Evolutionary conservation across 1,284 basidiomycete genomes (phyloP).

Genomic region (Somion occarium): DNA sequence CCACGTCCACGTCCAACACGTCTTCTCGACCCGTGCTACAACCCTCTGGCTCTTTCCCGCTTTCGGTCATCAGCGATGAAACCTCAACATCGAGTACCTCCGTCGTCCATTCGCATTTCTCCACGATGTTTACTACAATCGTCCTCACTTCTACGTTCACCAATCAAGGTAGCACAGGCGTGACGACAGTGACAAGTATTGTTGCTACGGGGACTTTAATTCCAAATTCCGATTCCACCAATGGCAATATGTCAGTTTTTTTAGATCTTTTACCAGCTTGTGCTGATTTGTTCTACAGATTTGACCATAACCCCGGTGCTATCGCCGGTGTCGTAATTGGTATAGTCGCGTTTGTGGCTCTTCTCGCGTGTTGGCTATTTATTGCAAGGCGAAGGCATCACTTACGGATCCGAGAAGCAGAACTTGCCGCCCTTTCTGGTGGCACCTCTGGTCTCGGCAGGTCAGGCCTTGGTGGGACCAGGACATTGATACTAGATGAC

Average conservation of each 20-base stretch:
- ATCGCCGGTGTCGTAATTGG: conserved; percentile 26
- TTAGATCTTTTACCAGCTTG: background rate
- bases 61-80: background rate
- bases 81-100: background rate
- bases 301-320: conserved; percentile 22
- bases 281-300: conserved; percentile 11
- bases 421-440: conserved; percentile 14
- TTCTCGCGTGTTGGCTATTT: conserved; percentile 17
- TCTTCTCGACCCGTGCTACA: conserved; percentile 8
- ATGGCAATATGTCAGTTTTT: conserved; percentile 15
- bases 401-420: conserved; percentile 15
- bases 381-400: conserved; percentile 21
- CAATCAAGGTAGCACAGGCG: conserved; percentile 9
- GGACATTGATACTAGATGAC: conserved; percentile 9
- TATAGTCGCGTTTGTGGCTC: conserved; percentile 17
- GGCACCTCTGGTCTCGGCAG: background rate
- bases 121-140: conserved; percentile 17
- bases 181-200: conserved; percentile 16
- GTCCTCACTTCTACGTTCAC: conserved; percentile 17
- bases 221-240: conserved; percentile 10
- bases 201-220: conserved; percentile 22
- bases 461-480: background rate
- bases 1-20: conserved; percentile 3
- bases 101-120: background rate
- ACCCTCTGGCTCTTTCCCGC: conserved; percentile 4